A percentile compares a stretch with the other conserved stretches of the same genome.
Conservation (phyloP, 177 flowering plant genomes). For the Tripterygium wilfordii region DNA sequence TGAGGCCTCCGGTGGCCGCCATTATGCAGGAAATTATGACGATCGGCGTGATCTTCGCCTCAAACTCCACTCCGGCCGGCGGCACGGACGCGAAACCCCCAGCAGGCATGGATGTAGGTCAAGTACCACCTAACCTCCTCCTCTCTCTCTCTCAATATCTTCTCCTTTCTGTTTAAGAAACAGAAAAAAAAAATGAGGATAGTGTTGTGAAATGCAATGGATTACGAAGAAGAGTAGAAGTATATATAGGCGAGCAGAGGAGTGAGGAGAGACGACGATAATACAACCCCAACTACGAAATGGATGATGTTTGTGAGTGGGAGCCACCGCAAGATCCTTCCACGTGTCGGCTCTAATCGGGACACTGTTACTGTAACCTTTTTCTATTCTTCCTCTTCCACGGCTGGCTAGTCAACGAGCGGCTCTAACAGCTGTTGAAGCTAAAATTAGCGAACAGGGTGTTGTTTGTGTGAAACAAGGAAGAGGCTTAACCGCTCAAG, state of each 20-base stretch:
- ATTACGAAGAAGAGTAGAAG: background rate
- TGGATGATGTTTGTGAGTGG: constrained; percentile 4
- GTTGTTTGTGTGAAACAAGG: too few relatives aligned
- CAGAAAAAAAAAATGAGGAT: too few relatives aligned
- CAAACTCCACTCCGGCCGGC: constrained; percentile 47
- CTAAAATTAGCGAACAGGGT: too few relatives aligned
- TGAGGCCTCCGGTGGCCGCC: constrained; percentile 94
- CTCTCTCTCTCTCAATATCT: background rate
- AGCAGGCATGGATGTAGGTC: constrained; percentile 14
- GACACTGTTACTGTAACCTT: background rate
- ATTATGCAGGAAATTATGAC: constrained; percentile 85
- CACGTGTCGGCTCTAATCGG: constrained; percentile 1
- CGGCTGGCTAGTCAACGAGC: constrained; percentile 5
- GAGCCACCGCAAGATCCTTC: constrained; percentile 3
- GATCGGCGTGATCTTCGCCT: constrained; percentile 80
- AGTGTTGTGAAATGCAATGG: background rate
- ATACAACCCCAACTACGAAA: background rate
- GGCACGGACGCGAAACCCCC: constrained; percentile 52
- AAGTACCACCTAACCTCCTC: background rate
- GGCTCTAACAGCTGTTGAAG: too few relatives aligned
- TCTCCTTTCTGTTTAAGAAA: too few relatives aligned
- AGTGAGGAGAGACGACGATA: background rate
- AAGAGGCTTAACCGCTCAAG: too few relatives aligned
- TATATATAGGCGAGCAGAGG: background rate
- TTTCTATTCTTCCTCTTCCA: background rate